These are phyloP conservation scores for Tanacetum coccineum DNA, from an alignment of 129 eudicot genomes.

Conservation along the genomic window DNA sequence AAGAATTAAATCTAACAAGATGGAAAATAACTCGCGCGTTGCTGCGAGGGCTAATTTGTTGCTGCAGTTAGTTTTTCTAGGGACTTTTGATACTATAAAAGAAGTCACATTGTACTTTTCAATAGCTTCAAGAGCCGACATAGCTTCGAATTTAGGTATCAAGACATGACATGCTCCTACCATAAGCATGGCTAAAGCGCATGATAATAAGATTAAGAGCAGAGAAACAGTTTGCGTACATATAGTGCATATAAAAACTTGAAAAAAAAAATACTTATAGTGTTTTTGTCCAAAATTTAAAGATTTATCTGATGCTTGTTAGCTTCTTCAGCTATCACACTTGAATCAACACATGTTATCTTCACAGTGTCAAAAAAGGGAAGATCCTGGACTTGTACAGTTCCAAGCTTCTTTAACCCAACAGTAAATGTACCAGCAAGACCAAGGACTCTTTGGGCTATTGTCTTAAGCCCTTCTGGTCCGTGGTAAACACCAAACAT, in stretches of 20 bases:
- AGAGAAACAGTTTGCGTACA: too few species aligned
- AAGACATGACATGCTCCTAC: slow-evolving; percentile 81
- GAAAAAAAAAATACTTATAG: slow-evolving; percentile 49
- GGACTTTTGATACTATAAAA: slow-evolving; percentile 56
- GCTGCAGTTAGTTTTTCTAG: too few species aligned
- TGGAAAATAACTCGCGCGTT: too few species aligned
- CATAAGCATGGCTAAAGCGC: slow-evolving; percentile 81
- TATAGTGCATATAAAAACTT: too few species aligned
- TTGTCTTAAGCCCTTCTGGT: slow-evolving; percentile 91
- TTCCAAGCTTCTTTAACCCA: slow-evolving; percentile 82
- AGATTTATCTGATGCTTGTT: slow-evolving; percentile 67
- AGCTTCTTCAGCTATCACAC: slow-evolving; percentile 79
- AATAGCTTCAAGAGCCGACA: slow-evolving; percentile 52
- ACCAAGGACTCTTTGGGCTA: slow-evolving; percentile 87
- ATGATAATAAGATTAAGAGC: too few species aligned
- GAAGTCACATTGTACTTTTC: slow-evolving; percentile 58
- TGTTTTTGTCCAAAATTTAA: slow-evolving; percentile 72
- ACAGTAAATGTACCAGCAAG: slow-evolving; percentile 80
- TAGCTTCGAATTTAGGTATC: slow-evolving; percentile 74
- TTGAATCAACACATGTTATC: slow-evolving; percentile 63
- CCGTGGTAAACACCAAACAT: slow-evolving; percentile 97
- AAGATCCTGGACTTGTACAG: slow-evolving; percentile 73
- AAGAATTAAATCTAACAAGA: too few species aligned
- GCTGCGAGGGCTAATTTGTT: too few species aligned
- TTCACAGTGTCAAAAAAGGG: slow-evolving; percentile 97